Conservation (phyloP, 768 basidiomycete genomes). For the Leccinum barrowsii region DNA sequence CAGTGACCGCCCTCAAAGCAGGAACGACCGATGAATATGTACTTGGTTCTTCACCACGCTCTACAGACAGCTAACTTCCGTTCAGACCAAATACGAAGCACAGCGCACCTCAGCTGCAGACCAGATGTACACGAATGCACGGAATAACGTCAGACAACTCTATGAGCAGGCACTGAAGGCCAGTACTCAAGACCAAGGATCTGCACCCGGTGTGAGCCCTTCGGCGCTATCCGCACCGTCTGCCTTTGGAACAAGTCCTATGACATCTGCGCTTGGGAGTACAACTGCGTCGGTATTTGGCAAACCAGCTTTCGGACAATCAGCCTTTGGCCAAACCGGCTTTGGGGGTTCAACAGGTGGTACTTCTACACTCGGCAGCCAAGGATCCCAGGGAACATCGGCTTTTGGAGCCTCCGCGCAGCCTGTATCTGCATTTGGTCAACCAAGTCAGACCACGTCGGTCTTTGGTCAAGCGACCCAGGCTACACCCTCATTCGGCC, state of each 20-base stretch:
- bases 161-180: constrained; percentile 52
- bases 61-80: constrained; percentile 1
- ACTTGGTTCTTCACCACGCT: constrained; percentile 25
- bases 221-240: constrained; percentile 31
- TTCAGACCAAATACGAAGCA: constrained; percentile 56
- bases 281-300: constrained; percentile 22
- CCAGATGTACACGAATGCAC: constrained; percentile 44
- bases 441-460: constrained; percentile 32
- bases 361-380: constrained; percentile 25
- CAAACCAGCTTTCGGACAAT: constrained; percentile 33
- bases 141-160: constrained; percentile 44
- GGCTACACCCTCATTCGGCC: constrained; percentile 29
- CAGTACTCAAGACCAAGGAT: constrained; percentile 26
- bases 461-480: constrained; percentile 35
- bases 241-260: constrained; percentile 36
- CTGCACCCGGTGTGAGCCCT: constrained; percentile 7
- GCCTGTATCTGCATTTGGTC: constrained; percentile 37
- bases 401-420: constrained; percentile 35
- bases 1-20: constrained; percentile 49
- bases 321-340: constrained; percentile 39
- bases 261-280: constrained; percentile 33
- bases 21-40: constrained; percentile 69
- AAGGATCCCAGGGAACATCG: constrained; percentile 25
- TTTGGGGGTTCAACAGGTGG: constrained; percentile 18
- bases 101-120: constrained; percentile 53